Conservation (phyloP, 306 rosid species). For the Astragalus membranaceus region DNA sequence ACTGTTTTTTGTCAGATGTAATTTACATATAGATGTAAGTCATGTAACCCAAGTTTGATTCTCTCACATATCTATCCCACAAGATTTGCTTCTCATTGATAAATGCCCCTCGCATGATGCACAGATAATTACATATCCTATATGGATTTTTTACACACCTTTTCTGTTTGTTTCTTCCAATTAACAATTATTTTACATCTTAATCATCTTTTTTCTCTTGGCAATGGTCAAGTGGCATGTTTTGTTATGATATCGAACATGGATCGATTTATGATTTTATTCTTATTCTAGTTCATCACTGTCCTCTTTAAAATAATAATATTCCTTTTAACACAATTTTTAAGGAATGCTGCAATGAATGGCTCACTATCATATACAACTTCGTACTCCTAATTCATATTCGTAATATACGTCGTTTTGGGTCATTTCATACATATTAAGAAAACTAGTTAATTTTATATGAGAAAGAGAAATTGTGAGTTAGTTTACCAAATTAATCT, state of each 20-base stretch:
- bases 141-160: constrained; percentile 35
- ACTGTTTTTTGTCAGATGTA: constrained; percentile 2
- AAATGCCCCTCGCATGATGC: background rate
- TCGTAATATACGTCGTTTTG: too few relatives aligned
- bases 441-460: too few relatives aligned
- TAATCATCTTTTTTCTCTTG: background rate
- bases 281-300: background rate
- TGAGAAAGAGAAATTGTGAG: too few relatives aligned
- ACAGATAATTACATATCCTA: constrained; percentile 10
- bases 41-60: constrained; percentile 29
- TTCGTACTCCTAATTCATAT: too few relatives aligned
- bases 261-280: constrained; percentile 24
- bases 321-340: background rate
- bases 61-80: constrained; percentile 42
- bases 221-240: constrained; percentile 17
- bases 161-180: background rate
- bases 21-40: constrained; percentile 18
- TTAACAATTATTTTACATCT: constrained; percentile 18
- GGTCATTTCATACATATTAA: too few relatives aligned
- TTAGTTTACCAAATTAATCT: too few relatives aligned
- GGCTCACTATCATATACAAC: too few relatives aligned
- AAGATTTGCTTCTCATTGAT: constrained; percentile 33
- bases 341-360: background rate
- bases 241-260: background rate
- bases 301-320: background rate